A percentile compares a stretch with the other conserved stretches of the same genome.
Evolutionary conservation across 2,329 filamentous ascomycete species (phyloP).

Genomic region (Ceratocystis papillata): DNA sequence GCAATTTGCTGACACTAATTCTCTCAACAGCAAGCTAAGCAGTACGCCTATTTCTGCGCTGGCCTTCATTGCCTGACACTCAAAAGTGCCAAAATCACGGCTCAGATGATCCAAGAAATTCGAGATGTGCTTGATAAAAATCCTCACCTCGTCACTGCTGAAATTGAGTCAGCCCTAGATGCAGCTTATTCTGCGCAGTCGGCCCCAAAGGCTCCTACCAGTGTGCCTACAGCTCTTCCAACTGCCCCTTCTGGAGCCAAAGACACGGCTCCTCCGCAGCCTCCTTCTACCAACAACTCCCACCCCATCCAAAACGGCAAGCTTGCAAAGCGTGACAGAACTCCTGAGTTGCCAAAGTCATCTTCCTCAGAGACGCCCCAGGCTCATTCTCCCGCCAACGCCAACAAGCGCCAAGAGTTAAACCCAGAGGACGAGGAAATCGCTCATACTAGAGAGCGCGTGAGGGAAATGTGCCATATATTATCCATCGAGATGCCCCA

Average conservation of each 20-base stretch:
- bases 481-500: constrained; percentile 7
- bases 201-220: background rate
- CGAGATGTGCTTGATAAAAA: background rate
- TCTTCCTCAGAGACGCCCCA: background rate
- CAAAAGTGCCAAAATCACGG: background rate
- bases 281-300: too few species aligned
- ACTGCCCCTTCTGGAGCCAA: background rate
- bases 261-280: background rate
- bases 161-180: background rate
- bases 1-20: background rate
- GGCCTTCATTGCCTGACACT: constrained; percentile 30
- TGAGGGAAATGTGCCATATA: background rate
- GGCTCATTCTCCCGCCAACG: background rate
- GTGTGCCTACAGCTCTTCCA: background rate
- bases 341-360: background rate
- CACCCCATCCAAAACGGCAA: background rate
- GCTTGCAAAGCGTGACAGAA: background rate
- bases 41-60: constrained; percentile 42
- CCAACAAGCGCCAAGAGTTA: background rate
- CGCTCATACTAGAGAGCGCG: background rate
- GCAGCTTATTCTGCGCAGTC: background rate
- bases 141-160: background rate
- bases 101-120: background rate
- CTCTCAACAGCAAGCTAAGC: constrained; percentile 36
- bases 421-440: background rate